Base-by-base conservation (phyloP, 176 grass and related monocot species). In the Juncus inflexus region DNA sequence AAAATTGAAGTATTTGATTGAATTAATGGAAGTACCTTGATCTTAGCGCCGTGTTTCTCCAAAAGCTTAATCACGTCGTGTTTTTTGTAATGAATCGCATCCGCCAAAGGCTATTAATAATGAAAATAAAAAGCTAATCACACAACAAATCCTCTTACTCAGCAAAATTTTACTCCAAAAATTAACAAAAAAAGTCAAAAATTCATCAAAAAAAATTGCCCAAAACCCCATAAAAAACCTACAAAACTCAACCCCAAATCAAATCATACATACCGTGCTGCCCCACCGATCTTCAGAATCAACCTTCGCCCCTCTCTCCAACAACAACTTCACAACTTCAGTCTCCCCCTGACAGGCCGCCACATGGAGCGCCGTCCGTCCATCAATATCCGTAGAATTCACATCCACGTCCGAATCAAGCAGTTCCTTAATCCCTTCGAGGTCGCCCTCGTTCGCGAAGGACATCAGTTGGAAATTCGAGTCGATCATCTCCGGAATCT, bases 21-120 rank as follows among this genome's bases (percentile, higher is more conserved):
- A 71, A 67, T 40, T 37, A 52, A 52, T 15, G 9, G 16, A 49
- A 12, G 62, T 81, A 92, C 88, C 79, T 75, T 83, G 67, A 86
- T 69, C 75, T 77, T 99, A 16, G 85, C 77, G 69, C 80, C 88
- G 74, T 89, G 82, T 55, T 89, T 86, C 82, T 99, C 94, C 60
- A 99, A 82, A 68, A 99, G 75, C 68, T 79, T 86, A 66, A 99
- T 99, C 40, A 92, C 88, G 56, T 90, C 88, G 69, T 92, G 66
- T 9, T 92, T 84, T 61, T 92, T 79, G 78, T 92, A 86, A 89
- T 99, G 94, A 79, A 92, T 84, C n/a, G 94, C 88, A 82, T 99
- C 94, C 16, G 85, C 94, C 70, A 99, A 82, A 56, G 94, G 94
- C 94, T 99, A 83, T 77, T 61, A 69, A 67, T 75, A 58, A 61